Evolutionary conservation across 2,329 filamentous ascomycete species (phyloP), one percentile per base, ranked within the genome.

Genomic region (Neonectria magnoliae): DNA sequence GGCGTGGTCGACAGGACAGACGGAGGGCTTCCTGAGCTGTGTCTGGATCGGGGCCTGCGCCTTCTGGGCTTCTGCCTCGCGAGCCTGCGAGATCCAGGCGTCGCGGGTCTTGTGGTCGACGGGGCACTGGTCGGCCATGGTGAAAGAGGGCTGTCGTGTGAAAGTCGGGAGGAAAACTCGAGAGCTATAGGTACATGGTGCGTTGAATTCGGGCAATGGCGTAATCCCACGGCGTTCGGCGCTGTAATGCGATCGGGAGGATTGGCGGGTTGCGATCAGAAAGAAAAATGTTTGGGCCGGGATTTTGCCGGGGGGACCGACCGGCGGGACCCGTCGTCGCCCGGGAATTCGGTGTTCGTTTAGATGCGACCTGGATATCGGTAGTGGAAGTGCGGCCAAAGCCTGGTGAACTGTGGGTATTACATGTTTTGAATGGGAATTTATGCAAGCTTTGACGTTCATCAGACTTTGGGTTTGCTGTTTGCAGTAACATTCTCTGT

Each of bases 41-140:
- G 51, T 59, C 20, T 57, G 55, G 1, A 59, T 3, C 11, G 20
- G 65, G 14, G 76, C 66, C 66, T 76, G 71, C 9, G 71, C 56
- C 53, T 73, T 76, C 73, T 79, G 69, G 67, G 79, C 71, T 73
- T 80, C 81, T 78, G 85, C 81, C 76, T 88, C 79, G 67, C 81
- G 82, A 44, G 90, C 89, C 76, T 93, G 89, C 62, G 87, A 84
- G 41, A 98, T 87, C 95, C 95, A 99, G 73, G 91, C 89, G 74
- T 94, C 91, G 73, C 96, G 91, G 57, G 93, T 91, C 75, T 93
- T 92, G 81, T 94, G 92, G 81, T 98, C 94, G 75, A 98, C 93
- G 5, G 96, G 96, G 75, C 96, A 98, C 20, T 73, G 65, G 61
- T 73, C 75, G 42, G 74, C 67, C 77, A 78, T 79, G 45, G 33